phyloP scores from a whole-genome alignment of 2,329 filamentous ascomycete species.

The Diplodia mutila region DNA sequence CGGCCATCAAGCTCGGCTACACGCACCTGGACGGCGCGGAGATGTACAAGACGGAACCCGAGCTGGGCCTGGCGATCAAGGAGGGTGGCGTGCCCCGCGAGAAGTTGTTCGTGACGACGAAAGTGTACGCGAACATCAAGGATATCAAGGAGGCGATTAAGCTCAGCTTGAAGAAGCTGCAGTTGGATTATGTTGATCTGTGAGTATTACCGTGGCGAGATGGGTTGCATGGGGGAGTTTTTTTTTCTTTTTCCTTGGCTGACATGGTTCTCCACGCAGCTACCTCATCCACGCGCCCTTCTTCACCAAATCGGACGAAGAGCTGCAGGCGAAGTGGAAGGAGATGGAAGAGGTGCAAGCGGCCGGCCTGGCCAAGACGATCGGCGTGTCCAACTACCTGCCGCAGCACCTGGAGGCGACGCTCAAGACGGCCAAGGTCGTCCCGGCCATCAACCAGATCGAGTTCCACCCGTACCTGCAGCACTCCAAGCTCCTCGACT shows the following conservation, averaged over 20 bases:
- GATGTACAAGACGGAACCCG: slow-evolving; percentile 57
- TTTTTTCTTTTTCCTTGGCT: neutral
- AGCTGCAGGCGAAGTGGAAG: slow-evolving; percentile 63
- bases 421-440: slow-evolving; percentile 56
- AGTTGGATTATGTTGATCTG: slow-evolving; percentile 65
- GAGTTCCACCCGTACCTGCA: slow-evolving; percentile 72
- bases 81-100: slow-evolving; percentile 49
- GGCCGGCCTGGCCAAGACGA: slow-evolving; percentile 62
- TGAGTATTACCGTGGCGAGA: slow-evolving; percentile 37
- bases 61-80: slow-evolving; percentile 54
- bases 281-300: slow-evolving; percentile 67
- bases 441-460: slow-evolving; percentile 69
- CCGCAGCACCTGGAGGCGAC: slow-evolving; percentile 59
- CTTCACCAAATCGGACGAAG: slow-evolving; percentile 56
- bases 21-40: slow-evolving; percentile 76
- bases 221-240: neutral
- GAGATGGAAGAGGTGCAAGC: slow-evolving; percentile 62
- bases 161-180: slow-evolving; percentile 61
- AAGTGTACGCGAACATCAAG: slow-evolving; percentile 55
- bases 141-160: slow-evolving; percentile 62
- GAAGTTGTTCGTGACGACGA: slow-evolving; percentile 59
- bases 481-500: slow-evolving; percentile 60
- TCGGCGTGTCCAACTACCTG: slow-evolving; percentile 65
- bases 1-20: slow-evolving; percentile 71
- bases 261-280: slow-evolving; percentile 30